A percentile compares a stretch with the other conserved stretches of the same genome.
These are phyloP conservation scores for Neonectria ditissima DNA, from an alignment of 2,329 filamentous ascomycete species.

Conservation along the genomic window DNA sequence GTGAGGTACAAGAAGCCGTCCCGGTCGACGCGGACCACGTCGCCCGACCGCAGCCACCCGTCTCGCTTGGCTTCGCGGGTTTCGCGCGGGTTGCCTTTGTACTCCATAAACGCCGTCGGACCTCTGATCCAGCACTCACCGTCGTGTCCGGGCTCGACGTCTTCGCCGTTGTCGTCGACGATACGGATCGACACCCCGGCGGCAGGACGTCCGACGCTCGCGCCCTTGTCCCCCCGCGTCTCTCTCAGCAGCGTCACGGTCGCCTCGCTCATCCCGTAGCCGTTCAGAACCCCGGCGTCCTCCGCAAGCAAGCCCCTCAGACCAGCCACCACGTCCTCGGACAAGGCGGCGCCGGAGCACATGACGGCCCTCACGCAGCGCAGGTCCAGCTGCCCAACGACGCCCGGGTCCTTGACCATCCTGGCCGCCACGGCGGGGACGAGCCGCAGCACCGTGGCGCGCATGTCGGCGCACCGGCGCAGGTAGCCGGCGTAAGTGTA, in stretches of 20 bases:
- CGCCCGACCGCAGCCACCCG: conserved; percentile 49
- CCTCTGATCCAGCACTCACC: conserved; percentile 46
- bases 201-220: conserved; percentile 35
- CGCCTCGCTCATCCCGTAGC: conserved; percentile 43
- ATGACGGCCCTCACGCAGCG: conserved; percentile 31
- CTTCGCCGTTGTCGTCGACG: conserved; percentile 45
- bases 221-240: conserved; percentile 31
- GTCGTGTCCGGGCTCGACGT: conserved; percentile 43
- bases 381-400: conserved; percentile 31
- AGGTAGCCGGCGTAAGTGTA: conserved; percentile 39
- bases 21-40: conserved; percentile 44
- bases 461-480: conserved; percentile 32
- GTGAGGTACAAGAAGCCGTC: conserved; percentile 48
- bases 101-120: conserved; percentile 45
- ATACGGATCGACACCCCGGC: conserved; percentile 40
- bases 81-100: conserved; percentile 44
- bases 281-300: conserved; percentile 35
- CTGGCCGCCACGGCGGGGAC: conserved; percentile 39
- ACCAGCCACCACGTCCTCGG: conserved; percentile 30
- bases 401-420: conserved; percentile 36
- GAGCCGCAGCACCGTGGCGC: conserved; percentile 37
- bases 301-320: conserved; percentile 29
- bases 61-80: conserved; percentile 43
- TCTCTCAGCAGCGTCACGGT: conserved; percentile 39
- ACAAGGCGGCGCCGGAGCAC: conserved; percentile 38